Evolutionary conservation across 2,329 filamentous ascomycete genomes (phyloP), one percentile per base, ranked within the genome.

Genomic region (Sporothrix dimorphospora): DNA sequence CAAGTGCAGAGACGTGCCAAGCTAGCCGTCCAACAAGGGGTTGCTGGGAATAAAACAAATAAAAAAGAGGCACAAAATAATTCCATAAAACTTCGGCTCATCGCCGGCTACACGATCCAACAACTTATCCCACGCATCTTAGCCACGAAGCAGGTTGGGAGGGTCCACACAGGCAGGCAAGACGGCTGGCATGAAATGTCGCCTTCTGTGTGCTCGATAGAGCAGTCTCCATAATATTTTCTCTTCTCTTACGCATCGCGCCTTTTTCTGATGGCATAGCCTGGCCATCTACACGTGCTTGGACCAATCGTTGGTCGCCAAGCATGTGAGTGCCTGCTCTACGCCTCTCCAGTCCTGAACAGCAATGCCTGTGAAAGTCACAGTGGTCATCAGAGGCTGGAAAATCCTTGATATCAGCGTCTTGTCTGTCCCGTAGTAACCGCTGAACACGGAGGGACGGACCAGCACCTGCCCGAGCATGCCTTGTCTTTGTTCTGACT

Each of bases 81-180:
- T 12, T 45, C 16, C 4, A 4, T 14, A 63, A 51, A 68, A n/a
- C 12, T 59, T 72, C 71, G 71, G 71, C 71, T 72, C 45, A 59
- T 72, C 30, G 55, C 66, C 71, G 71, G 71, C 66, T 72, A 72
- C 65, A 63, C 47, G 24, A 61, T 49, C 19, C 42, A 38, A 42
- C 68, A 30, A 49, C 42, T n/a, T 21, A 45, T 27, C 38, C 59
- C 38, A 27, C 38, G n/a, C 38, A 27, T 42, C 38, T 9, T 27
- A 2, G 59, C 59, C 59, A 45, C 59, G 59, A 38, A 63, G 38
- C 38, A 45, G 24, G 5, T 45, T 45, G 38, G 34, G n/a, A n/a
- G n/a, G 16, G 9, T 27, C 30, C 30, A n/a, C 38, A 45, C 38
- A 65, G 5, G 12, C 16, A 59, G 12, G 30, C 55, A 38, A n/a